A percentile compares a stretch with the other conserved stretches of the same genome.
Conservation (phyloP, 768 basidiomycete species). For the Termitomyces sp. region DNA sequence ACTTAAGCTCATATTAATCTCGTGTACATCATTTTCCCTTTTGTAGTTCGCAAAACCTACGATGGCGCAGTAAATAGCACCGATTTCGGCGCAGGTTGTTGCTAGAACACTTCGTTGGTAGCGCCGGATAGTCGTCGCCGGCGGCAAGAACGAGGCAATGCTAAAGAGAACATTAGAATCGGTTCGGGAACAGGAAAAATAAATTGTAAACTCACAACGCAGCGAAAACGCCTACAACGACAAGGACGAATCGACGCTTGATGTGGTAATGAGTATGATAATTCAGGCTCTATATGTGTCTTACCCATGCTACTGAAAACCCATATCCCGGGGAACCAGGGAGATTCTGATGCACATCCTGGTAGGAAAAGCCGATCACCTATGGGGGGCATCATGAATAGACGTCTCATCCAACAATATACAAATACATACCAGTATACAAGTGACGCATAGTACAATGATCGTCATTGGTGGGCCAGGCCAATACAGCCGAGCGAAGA, state of each 20-base stretch:
- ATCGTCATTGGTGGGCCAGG: constrained; percentile 73
- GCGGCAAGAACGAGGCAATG: constrained; percentile 70
- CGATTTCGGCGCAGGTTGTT: constrained; percentile 65
- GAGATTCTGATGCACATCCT: constrained; percentile 49
- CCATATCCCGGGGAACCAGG: constrained; percentile 59
- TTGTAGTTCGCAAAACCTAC: constrained; percentile 68
- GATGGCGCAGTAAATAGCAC: constrained; percentile 72
- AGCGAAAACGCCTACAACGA: constrained; percentile 67
- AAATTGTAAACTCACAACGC: constrained; percentile 57
- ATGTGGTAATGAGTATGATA: background rate
- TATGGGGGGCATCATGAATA: constrained; percentile 21
- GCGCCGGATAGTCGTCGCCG: constrained; percentile 68
- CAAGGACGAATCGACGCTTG: constrained; percentile 67
- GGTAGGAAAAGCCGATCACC: constrained; percentile 76
- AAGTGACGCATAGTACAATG: constrained; percentile 65
- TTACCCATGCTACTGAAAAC: constrained; percentile 70
- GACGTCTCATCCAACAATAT: background rate
- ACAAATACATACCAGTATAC: constrained; percentile 43
- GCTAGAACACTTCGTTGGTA: constrained; percentile 74
- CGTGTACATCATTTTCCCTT: constrained; percentile 46
- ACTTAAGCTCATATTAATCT: constrained; percentile 64
- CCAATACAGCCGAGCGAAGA: constrained; percentile 71
- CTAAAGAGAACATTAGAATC: constrained; percentile 28
- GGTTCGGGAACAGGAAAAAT: background rate
- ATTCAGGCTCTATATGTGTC: constrained; percentile 6